Base-by-base conservation (phyloP, 257 asterid genomes). In the Fraxinus excelsior region DNA sequence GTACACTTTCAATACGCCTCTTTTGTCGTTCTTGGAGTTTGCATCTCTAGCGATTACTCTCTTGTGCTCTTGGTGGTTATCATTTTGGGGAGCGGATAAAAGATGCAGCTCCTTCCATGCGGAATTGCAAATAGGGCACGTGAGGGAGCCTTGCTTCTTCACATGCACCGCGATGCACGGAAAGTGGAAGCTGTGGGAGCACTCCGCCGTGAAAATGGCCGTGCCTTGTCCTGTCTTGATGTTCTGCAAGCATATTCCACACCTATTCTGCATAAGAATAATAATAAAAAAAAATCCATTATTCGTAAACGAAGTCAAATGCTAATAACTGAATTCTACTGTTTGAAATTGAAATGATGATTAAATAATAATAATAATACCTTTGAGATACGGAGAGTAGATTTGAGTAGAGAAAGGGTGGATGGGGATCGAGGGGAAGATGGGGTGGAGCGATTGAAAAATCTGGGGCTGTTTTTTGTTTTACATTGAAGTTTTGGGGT, bases 191-290 rank as follows among this genome's bases (percentile, higher is more conserved):
- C 88, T 86, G 85, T 96, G 96, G 76, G 91, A 87, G 84, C 99
- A 96, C 87, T 93, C 98, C 84, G 99, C 98, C 88, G 98, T 96
- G 92, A 96, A 93, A 56, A 92, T 92, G 25, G 98, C 98, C 51
- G 90, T 93, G 4, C 97, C 99, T 65, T 92, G 96, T 31, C 97
- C 97, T 5, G 94, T 85, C 78, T 88, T 91, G 79, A 93, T 92
- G 67, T 83, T 71, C 80, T 87, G 90, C 49, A 83, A 62, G 74
- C 99, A 96, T 77, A 94, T 81, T 11, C 97, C 97, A 49, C 99
- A 96, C 80, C 92, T 91, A 34, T 88, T 85, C 97, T 93, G 96
- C 80, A 78, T 42, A 7, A 67, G 42, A 5, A 16, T 16, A 29
- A 46, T n/a, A 44, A 69, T 40, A 62, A 40, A n/a, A 42, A 69